Conservation (phyloP, 23 red algal genomes). For the Gracilaria gracilis region DNA sequence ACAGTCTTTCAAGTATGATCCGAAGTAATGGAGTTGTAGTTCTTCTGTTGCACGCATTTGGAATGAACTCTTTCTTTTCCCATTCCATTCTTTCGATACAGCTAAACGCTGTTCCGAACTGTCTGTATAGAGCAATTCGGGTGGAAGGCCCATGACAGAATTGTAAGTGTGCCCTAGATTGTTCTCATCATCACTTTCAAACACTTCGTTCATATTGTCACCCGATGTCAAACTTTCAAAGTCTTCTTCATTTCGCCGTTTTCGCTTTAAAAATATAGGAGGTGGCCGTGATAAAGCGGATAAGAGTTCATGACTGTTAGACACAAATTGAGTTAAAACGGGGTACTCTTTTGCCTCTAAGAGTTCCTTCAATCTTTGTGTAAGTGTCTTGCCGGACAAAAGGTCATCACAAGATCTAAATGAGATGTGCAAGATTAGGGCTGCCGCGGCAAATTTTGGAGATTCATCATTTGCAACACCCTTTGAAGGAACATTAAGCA, state of each 20-base stretch:
- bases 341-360: background rate
- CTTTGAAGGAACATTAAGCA: no score
- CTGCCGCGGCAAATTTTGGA: no score
- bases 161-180: no score
- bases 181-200: no score
- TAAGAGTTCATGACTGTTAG: background rate
- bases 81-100: background rate
- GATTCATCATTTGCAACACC: no score
- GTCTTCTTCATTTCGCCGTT: no score
- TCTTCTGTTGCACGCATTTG: background rate
- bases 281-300: background rate
- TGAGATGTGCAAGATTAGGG: background rate
- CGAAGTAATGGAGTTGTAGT: background rate
- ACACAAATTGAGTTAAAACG: background rate
- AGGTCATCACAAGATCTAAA: background rate
- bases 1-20: background rate
- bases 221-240: no score
- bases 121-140: no score
- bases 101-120: no score
- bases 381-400: background rate
- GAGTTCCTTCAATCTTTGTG: background rate
- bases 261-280: background rate
- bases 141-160: no score
- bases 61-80: background rate
- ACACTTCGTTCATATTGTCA: no score